phyloP scores from a whole-genome alignment of 192 early-diverging fungal genomes.

The Helicostylum pulchrum region DNA sequence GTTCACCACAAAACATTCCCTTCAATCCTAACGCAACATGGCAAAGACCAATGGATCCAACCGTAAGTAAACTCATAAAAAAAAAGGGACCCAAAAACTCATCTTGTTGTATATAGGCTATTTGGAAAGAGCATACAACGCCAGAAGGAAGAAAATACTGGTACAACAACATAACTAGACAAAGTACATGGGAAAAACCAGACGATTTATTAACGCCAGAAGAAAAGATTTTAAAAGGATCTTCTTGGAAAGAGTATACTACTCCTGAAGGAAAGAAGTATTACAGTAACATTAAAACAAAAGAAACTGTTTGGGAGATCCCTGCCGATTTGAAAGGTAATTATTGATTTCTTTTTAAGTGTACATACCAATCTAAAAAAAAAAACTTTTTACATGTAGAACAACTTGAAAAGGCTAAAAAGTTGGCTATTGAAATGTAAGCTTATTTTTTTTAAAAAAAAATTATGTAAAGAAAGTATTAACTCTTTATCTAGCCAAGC shows the following conservation, averaged over 20 bases:
- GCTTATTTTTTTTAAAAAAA: background rate
- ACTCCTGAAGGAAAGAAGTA: conserved; percentile 77
- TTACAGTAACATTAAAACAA: conserved; percentile 76
- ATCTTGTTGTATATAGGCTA: background rate
- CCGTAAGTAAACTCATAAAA: background rate
- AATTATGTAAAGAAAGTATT: background rate
- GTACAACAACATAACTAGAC: conserved; percentile 72
- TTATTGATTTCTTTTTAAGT: background rate
- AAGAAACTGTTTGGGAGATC: conserved; percentile 84
- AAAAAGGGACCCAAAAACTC: background rate
- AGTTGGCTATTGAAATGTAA: conserved; percentile 26
- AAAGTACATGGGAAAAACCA: conserved; percentile 93
- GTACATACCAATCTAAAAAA: background rate
- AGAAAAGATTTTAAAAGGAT: conserved; percentile 58
- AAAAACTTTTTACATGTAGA: conserved; percentile 20
- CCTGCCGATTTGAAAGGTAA: conserved; percentile 71
- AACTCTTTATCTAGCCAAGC: background rate
- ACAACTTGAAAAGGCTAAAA: conserved; percentile 36
- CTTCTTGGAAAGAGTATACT: conserved; percentile 85
- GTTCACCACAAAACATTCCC: background rate
- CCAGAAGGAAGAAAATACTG: conserved; percentile 87
- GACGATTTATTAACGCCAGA: conserved; percentile 82
- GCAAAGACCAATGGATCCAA: conserved; percentile 13
- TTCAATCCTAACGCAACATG: conserved; percentile 4
- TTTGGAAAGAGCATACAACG: conserved; percentile 76